phyloP scores from a whole-genome alignment of 1,284 basidiomycete genomes.

The Ustilago xerochloae region DNA sequence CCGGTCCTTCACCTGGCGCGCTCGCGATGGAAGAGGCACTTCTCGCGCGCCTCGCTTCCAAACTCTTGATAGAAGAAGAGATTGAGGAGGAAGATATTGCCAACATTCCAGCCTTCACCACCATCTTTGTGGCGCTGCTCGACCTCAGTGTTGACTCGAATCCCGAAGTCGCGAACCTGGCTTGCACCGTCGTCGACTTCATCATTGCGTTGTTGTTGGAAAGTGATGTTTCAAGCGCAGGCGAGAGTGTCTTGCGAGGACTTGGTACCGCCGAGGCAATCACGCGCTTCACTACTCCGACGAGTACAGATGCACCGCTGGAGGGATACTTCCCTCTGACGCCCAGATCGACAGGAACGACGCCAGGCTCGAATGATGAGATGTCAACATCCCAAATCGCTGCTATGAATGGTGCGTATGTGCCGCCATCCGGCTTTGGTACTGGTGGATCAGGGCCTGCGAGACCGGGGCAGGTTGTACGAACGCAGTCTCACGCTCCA shows the following conservation, averaged over 20 bases:
- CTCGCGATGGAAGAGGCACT: slow-evolving; percentile 72
- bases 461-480: slow-evolving; percentile 20
- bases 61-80: slow-evolving; percentile 74
- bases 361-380: slow-evolving; percentile 66
- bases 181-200: slow-evolving; percentile 91
- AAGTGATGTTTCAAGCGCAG: slow-evolving; percentile 77
- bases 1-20: slow-evolving; percentile 10
- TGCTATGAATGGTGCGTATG: slow-evolving; percentile 33
- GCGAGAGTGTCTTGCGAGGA: slow-evolving; percentile 37
- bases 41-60: slow-evolving; percentile 77
- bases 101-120: slow-evolving; percentile 87
- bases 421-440: slow-evolving; percentile 41
- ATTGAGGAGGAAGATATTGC: slow-evolving; percentile 82
- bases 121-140: slow-evolving; percentile 87
- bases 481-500: slow-evolving; percentile 70
- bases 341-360: slow-evolving; percentile 57
- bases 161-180: slow-evolving; percentile 88
- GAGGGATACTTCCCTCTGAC: slow-evolving; percentile 71
- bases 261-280: slow-evolving; percentile 42
- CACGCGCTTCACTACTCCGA: slow-evolving; percentile 60
- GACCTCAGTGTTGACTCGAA: slow-evolving; percentile 94
- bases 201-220: slow-evolving; percentile 88
- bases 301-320: slow-evolving; percentile 45
- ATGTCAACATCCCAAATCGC: slow-evolving; percentile 46
- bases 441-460: slow-evolving; percentile 44